phyloP scores from a whole-genome alignment of 2,329 filamentous ascomycete genomes.

The Colletotrichum trifolii region DNA sequence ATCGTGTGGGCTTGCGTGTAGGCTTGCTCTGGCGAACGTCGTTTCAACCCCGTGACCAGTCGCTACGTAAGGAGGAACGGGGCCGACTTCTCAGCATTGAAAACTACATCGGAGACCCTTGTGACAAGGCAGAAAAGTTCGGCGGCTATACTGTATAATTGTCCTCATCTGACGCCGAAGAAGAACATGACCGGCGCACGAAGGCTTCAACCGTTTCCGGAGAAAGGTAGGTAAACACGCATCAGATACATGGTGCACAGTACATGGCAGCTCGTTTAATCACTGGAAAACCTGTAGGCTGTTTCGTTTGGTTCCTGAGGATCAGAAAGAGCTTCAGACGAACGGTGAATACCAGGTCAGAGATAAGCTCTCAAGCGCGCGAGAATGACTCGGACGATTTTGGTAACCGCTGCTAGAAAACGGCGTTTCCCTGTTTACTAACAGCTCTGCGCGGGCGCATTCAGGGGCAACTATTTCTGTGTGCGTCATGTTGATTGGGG shows the following conservation, averaged over 20 bases:
- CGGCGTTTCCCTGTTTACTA: not conserved
- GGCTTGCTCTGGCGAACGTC: no score
- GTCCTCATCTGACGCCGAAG: no score
- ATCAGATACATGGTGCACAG: no score
- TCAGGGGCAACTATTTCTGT: constrained; percentile 11
- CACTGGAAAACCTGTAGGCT: not conserved
- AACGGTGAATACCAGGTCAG: not conserved
- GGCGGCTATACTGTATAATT: not conserved
- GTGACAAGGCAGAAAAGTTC: no score
- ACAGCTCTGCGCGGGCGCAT: not conserved
- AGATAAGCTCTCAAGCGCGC: constrained; percentile 6
- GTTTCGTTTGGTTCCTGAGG: constrained; percentile 31
- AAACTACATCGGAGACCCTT: no score
- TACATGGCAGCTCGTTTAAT: not conserved
- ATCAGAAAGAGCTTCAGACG: constrained; percentile 7
- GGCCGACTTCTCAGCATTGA: no score
- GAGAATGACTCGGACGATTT: constrained; percentile 14
- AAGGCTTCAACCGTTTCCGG: no score
- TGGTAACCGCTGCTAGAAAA: not conserved
- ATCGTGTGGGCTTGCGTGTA: no score
- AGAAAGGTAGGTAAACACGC: no score
- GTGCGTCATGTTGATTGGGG: constrained; percentile 30
- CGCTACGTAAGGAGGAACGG: no score
- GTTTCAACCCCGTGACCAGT: no score
- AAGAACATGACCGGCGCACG: no score